Evolutionary conservation across 306 rosid species (phyloP), one percentile per base, ranked within the genome.

Genomic region (Argentina anserina): DNA sequence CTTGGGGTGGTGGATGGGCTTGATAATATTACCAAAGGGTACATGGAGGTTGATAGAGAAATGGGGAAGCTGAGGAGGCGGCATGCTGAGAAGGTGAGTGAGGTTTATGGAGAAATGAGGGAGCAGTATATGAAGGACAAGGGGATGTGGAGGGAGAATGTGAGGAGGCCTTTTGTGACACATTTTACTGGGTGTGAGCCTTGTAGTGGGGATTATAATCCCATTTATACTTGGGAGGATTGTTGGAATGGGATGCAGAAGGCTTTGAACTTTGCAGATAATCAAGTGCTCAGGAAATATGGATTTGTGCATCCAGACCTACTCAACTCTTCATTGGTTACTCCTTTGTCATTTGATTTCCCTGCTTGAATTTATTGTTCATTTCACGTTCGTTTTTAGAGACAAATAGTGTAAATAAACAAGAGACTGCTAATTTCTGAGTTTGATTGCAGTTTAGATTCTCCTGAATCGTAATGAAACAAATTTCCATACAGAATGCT

Each of bases 161-260:
- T 79, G 89, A 81, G 90, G 71, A 81, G 96, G 76, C 98, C 98
- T 1, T 93, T 93, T 26, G 78, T 93, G 1, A 90, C 98, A 1
- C 98, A 93, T 64, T 93, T 93, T 64, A 90, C 98, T 0, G 98
- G 98, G 0, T 93, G 98, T 50, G 97, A 93, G 66, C 98, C 98
- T 0, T 93, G 98, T 37, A 90, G 96, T 67, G 98, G 98, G 7
- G 61, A 87, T 36, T 88, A 82, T 75, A 90, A 89, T 39, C 67
- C 78, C 1, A 79, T 14, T 86, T 93, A 93, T 40, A 62, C 87
- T 0, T 91, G 87, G 1, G 72, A 84, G 1, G 75, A 83, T 6
- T 93, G 98, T 67, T 89, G 96, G 97, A 82, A 90, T 12, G 92
- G 90, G 8, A 90, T 93, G 96, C 76, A 74, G 0, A 86, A n/a